A percentile compares a stretch with the other conserved stretches of the same genome.
Conservation (phyloP, 108 stramenopile genomes). For the Bacterosira constricta region DNA sequence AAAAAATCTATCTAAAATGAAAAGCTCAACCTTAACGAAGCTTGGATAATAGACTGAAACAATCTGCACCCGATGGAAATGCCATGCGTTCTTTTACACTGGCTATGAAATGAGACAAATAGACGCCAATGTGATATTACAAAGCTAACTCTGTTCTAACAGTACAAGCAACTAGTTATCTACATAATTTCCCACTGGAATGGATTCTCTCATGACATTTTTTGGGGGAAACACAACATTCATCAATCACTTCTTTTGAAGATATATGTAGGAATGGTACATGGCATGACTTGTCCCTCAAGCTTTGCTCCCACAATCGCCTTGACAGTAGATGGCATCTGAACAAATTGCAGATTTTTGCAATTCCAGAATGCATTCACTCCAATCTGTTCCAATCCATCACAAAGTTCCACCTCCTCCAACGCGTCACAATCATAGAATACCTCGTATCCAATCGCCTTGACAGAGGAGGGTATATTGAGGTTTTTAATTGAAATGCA, state of each 20-base stretch:
- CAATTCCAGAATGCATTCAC: constrained; percentile 27
- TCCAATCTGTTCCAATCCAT: constrained; percentile 19
- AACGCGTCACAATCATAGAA: neutral
- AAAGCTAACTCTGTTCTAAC: no score
- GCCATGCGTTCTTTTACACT: no score
- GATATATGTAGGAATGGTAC: neutral
- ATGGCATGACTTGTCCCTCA: constrained; percentile 8
- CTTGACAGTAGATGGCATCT: neutral
- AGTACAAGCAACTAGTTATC: no score
- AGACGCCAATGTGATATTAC: no score
- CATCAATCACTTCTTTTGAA: neutral
- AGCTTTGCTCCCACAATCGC: constrained; percentile 16
- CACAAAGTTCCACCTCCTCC: neutral
- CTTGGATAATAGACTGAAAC: no score
- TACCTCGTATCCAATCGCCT: constrained; percentile 12
- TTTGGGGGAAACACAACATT: no score
- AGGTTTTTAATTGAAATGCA: constrained; percentile 2
- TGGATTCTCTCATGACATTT: no score
- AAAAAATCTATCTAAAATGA: no score
- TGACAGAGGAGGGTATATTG: constrained; percentile 4
- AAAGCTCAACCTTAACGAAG: no score
- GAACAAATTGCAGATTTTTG: neutral
- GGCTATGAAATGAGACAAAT: no score
- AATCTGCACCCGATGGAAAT: no score
- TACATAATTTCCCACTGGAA: no score